A percentile compares a stretch with the other conserved stretches of the same genome.
Evolutionary conservation across 2,329 filamentous ascomycete genomes (phyloP).

Genomic region (Alternaria consortialis): DNA sequence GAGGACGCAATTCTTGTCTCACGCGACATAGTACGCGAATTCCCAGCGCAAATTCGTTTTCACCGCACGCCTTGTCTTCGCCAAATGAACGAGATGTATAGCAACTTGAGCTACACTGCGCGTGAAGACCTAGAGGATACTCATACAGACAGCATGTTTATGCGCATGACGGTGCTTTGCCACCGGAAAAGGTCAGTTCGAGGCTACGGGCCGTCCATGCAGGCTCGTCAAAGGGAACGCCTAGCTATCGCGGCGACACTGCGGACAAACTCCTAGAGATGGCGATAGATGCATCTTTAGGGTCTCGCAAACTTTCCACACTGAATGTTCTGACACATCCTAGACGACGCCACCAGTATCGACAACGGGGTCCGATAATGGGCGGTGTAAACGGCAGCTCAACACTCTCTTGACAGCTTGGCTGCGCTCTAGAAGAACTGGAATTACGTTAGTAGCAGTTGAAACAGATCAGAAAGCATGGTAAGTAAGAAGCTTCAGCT

Average conservation of each 20-base stretch:
- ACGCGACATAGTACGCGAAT: not conserved
- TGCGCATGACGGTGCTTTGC: not conserved
- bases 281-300: conserved; percentile 1
- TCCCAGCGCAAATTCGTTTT: not conserved
- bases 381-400: not conserved
- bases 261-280: conserved; percentile 6
- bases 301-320: conserved; percentile 8
- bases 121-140: not conserved
- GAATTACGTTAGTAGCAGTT: conserved; percentile 2
- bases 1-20: not conserved
- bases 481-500: not conserved
- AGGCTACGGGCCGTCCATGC: not conserved
- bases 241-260: conserved; percentile 5
- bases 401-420: not conserved
- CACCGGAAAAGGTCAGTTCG: conserved; percentile 1
- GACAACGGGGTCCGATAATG: not conserved
- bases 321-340: not conserved
- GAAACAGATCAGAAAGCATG: not conserved
- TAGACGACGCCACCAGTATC: conserved; percentile 1
- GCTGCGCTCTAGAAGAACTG: conserved; percentile 1
- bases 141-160: not conserved
- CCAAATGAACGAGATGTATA: not conserved
- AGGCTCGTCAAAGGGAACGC: conserved; percentile 1
- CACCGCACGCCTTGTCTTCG: not conserved
- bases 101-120: not conserved